Conservation (phyloP, 1,284 basidiomycete genomes). For the Leucoagaricus sp. region DNA sequence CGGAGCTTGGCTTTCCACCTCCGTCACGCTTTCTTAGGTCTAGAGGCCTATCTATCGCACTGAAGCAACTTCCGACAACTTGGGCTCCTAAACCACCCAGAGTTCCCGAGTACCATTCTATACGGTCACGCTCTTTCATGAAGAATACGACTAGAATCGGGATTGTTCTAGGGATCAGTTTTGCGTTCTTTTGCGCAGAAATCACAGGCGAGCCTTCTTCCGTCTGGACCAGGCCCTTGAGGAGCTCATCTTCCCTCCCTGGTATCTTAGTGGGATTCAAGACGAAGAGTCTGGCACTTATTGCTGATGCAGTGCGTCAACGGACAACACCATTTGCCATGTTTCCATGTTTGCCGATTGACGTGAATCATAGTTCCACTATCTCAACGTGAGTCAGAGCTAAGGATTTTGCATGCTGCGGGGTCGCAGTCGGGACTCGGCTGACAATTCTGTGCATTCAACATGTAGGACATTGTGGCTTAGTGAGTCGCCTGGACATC, state of each 20-base stretch:
- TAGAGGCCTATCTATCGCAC: not conserved
- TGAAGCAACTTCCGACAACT: not conserved
- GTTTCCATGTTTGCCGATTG: slow-evolving; percentile 15
- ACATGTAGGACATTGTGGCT: slow-evolving; percentile 29
- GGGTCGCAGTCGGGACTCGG: not conserved
- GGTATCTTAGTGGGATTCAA: slow-evolving; percentile 44
- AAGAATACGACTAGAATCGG: slow-evolving; percentile 48
- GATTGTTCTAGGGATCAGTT: slow-evolving; percentile 42
- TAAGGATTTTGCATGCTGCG: not conserved
- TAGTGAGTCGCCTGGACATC: slow-evolving; percentile 22
- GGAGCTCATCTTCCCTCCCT: slow-evolving; percentile 1
- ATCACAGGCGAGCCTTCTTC: slow-evolving; percentile 36
- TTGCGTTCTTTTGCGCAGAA: slow-evolving; percentile 45
- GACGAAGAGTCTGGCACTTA: slow-evolving; percentile 48
- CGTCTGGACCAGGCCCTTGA: not conserved
- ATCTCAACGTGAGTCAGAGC: slow-evolving; percentile 40
- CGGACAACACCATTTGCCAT: slow-evolving; percentile 1
- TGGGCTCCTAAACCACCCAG: not conserved
- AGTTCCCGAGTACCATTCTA: not conserved
- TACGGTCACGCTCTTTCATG: slow-evolving; percentile 26
- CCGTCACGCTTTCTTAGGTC: slow-evolving; percentile 1
- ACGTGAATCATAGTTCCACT: slow-evolving; percentile 42
- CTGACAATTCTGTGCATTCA: not conserved
- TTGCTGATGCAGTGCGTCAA: slow-evolving; percentile 48
- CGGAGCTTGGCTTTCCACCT: slow-evolving; percentile 7